Evolutionary conservation across 176 grass and related monocot species (phyloP).

Genomic region (Hsuehochloa calcarea): DNA sequence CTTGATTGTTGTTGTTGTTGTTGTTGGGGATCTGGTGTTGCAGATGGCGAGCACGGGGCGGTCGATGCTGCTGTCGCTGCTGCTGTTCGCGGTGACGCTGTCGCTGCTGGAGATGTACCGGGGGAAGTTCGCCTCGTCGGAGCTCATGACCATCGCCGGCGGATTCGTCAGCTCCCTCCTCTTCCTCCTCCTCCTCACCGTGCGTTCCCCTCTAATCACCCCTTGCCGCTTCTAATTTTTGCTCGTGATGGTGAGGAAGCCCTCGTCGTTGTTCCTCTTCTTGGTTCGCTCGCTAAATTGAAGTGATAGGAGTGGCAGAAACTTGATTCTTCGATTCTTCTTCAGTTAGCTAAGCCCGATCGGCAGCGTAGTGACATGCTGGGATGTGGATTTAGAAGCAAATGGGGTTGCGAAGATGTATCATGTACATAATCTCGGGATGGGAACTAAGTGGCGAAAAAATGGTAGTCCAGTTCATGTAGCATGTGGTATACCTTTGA

Average conservation of each 20-base stretch:
- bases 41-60: constrained; percentile 67
- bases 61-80: constrained; percentile 84
- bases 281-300: constrained; percentile 3
- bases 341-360: not conserved
- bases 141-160: constrained; percentile 90
- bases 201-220: constrained; percentile 28
- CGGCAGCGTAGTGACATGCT: not conserved
- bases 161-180: constrained; percentile 89
- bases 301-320: not conserved
- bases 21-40: not conserved
- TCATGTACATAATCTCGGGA: too few species aligned
- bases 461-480: not conserved
- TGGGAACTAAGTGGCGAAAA: not conserved
- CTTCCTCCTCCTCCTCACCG: constrained; percentile 82
- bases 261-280: not conserved
- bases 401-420: not conserved
- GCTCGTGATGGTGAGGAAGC: not conserved
- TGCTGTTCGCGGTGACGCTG: constrained; percentile 78
- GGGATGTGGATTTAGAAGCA: not conserved
- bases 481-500: not conserved
- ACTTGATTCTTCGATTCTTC: not conserved
- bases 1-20: not conserved
- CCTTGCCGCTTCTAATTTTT: not conserved
- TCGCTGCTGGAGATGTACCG: constrained; percentile 94
- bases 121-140: constrained; percentile 78